Percentiles rank a stretch among this genome's conserved stretches.
These are phyloP conservation scores for Curvularia spicifera DNA, from an alignment of 2,329 filamentous ascomycete genomes.

Conservation along the genomic window DNA sequence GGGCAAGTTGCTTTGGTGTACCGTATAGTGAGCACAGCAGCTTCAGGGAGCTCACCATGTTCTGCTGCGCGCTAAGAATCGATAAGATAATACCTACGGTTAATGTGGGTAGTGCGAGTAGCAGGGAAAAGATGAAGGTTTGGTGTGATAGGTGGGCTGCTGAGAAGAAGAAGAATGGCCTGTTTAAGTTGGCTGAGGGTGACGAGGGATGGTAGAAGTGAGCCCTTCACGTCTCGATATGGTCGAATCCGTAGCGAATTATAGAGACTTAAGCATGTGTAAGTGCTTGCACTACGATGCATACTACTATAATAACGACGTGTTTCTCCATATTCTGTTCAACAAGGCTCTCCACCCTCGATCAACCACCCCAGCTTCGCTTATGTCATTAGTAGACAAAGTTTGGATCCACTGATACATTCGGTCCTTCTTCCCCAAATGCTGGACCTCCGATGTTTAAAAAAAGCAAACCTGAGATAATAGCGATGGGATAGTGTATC, in stretches of 20 bases:
- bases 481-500: not conserved
- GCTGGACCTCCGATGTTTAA: not conserved
- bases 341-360: not conserved
- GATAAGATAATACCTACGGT: conserved; percentile 93
- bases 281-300: not conserved
- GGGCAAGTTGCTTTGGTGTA: conserved; percentile 88
- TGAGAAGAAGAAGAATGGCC: conserved; percentile 67
- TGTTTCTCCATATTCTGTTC: not conserved
- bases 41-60: conserved; percentile 92
- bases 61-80: conserved; percentile 84
- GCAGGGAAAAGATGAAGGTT: conserved; percentile 68
- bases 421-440: not conserved
- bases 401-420: not conserved
- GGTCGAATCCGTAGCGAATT: not conserved
- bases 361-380: not conserved
- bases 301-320: not conserved
- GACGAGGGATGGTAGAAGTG: conserved; percentile 19
- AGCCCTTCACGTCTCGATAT: not conserved
- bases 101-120: conserved; percentile 73
- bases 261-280: not conserved
- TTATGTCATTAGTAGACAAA: conserved; percentile 3
- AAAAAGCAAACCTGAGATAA: not conserved
- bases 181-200: conserved; percentile 53
- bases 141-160: conserved; percentile 70
- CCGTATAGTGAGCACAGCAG: conserved; percentile 96